Evolutionary conservation across 2,329 filamentous ascomycete genomes (phyloP), one percentile per base, ranked within the genome.

Genomic region (Ascochyta fabae): DNA sequence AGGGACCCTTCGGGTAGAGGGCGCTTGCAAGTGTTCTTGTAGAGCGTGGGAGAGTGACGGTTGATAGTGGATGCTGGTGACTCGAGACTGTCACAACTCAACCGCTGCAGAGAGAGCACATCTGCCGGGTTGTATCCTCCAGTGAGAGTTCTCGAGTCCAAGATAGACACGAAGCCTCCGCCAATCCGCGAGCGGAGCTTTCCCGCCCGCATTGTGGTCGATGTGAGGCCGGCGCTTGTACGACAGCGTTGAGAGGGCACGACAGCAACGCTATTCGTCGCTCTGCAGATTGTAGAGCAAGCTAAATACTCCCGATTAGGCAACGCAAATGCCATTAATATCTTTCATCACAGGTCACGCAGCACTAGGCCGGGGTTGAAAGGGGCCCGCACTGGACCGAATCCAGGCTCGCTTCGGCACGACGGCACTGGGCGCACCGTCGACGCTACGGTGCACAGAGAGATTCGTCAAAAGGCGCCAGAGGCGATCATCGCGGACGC

Each of bases 21-120:
- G 77, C 73, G 74, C 73, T 73, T 74, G 68, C 61, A 61, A 55
- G 66, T 70, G 61, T 72, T 78, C 76, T 76, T 79, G 78, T 79
- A 79, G 67, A 72, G 66, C 58, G 57, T 67, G 62, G 62, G 59
- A 53, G 59, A 67, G 67, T 51, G 67, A 50, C 62, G 67, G 64
- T 67, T 61, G 57, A 67, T 56, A 56, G 58, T 71, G 68, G 69
- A 71, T 69, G 65, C 68, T 64, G 68, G 61, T 65, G 61, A 64
- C 53, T 67, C 60, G 65, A 69, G 62, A 59, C 59, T 70, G 64
- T 72, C 65, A 71, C 64, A 65, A 56, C 59, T 39, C 43, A n/a
- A 47, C 46, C 54, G 48, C 67, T 73, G 71, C 69, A 73, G 69
- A 60, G 66, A 68, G 60, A 71, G 69, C 69, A 71, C 65, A 71